These are phyloP conservation scores for Colletotrichum sp. DNA, from an alignment of 2,329 filamentous ascomycete genomes.

Conservation along the genomic window DNA sequence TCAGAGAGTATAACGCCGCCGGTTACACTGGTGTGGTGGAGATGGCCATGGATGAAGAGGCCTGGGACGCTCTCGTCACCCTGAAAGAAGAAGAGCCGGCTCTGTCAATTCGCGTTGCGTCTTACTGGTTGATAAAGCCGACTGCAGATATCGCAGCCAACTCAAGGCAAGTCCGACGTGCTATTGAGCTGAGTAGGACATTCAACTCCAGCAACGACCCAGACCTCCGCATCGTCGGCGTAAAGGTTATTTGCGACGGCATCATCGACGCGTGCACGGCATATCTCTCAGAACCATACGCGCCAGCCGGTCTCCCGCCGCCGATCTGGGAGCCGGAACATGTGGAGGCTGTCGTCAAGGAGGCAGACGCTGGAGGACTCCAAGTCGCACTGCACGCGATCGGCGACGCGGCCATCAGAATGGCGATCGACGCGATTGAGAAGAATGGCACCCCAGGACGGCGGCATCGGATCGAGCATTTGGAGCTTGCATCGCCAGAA, in stretches of 20 bases:
- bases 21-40: conserved; percentile 51
- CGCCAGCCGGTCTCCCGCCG: conserved; percentile 49
- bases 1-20: conserved; percentile 41
- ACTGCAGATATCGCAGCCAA: conserved; percentile 34
- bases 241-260: conserved; percentile 71
- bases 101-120: conserved; percentile 43
- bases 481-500: conserved; percentile 61
- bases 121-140: conserved; percentile 49
- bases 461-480: conserved; percentile 68
- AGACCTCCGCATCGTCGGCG: conserved; percentile 58
- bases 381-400: conserved; percentile 72
- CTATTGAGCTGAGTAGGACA: conserved; percentile 37
- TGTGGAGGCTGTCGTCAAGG: conserved; percentile 57
- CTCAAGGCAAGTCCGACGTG: conserved; percentile 41
- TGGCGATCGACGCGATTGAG: conserved; percentile 62
- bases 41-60: conserved; percentile 54
- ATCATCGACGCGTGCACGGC: conserved; percentile 71
- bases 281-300: conserved; percentile 63
- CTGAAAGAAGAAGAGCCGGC: background rate
- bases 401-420: conserved; percentile 62
- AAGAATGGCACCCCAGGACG: conserved; percentile 45
- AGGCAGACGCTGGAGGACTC: conserved; percentile 57
- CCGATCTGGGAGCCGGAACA: conserved; percentile 60
- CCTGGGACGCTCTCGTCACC: conserved; percentile 42
- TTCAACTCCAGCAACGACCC: conserved; percentile 40